phyloP scores from a whole-genome alignment of 768 basidiomycete genomes.

The Mycena belliarum region DNA sequence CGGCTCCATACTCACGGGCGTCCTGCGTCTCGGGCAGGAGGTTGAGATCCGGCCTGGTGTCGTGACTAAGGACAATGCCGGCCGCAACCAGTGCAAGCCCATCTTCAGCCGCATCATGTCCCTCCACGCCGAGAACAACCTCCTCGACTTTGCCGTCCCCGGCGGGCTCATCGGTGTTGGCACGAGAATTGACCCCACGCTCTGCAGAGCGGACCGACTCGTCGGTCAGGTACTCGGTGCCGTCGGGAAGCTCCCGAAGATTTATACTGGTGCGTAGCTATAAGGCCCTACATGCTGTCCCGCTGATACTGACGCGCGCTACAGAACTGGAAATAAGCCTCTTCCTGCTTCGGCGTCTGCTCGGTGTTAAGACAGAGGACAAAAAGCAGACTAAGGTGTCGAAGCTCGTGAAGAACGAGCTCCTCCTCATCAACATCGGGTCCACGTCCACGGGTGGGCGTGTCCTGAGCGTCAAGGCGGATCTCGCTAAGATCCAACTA shows the following conservation, averaged over 20 bases:
- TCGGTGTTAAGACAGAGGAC: constrained; percentile 99
- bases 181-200: constrained; percentile 92
- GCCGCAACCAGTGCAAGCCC: constrained; percentile 88
- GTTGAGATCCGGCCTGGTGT: constrained; percentile 98
- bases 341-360: constrained; percentile 91
- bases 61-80: constrained; percentile 91
- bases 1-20: constrained; percentile 91
- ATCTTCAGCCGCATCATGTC: constrained; percentile 91
- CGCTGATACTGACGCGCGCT: background rate
- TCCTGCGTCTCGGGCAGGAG: constrained; percentile 86
- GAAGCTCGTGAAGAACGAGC: constrained; percentile 89
- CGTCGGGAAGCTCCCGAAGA: constrained; percentile 90
- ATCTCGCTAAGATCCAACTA: constrained; percentile 90
- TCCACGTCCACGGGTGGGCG: constrained; percentile 97
- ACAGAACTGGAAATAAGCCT: constrained; percentile 88
- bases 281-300: background rate
- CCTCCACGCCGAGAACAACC: constrained; percentile 92
- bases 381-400: constrained; percentile 97
- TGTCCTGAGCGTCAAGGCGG: constrained; percentile 91
- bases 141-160: constrained; percentile 92
- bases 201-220: constrained; percentile 94
- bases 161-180: constrained; percentile 99
- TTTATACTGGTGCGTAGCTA: constrained; percentile 76
- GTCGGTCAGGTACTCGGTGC: constrained; percentile 96
- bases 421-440: constrained; percentile 95